Base-by-base conservation (phyloP, 345 rosid species). In the Acer yangbiense region DNA sequence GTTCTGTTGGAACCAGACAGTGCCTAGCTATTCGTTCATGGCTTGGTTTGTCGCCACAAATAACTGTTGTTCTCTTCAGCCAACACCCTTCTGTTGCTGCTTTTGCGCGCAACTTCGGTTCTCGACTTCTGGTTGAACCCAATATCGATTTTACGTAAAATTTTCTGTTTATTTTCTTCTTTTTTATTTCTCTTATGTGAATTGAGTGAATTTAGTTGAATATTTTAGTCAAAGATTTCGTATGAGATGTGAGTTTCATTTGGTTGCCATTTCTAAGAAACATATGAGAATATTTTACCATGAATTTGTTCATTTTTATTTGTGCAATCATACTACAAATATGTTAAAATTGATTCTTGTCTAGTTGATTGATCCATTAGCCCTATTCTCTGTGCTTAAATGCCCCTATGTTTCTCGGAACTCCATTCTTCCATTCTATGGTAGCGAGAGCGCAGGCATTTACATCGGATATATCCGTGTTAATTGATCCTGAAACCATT, bases 401-500 rank as follows among this genome's bases (percentile, higher is more conserved):
- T 57, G 20, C 39, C 66, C 78, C 29, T 82, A 93, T 97, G 89
- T 91, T 96, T 77, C 90, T 92, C 3, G 92, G 94, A 21, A 91
- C 88, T 78, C 97, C 97, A 2, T 96, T 90, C 80, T 74, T 93
- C 77, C 98, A 96, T 83, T 92, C 99, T 62, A 89, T 96, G 95
- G 78, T 92, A 71, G 96, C 88, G 44, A 93, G 89, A 79, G 85
- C 83, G 1, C 79, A 73, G 75, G 78, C 72, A 54, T 90, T 81
- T 41, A 0, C 25, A 6, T 86, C 89, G n/a, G 97, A 92, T 76
- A 79, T 94, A 75, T 79, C 79, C 44, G 91, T 88, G 71, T 83
- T 92, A 7, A 75, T 89, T 55, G 82, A 93, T 79, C 80, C 89
- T 1, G 76, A 86, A 78, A 87, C 94, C 74, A 71, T 92, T 82